phyloP scores from a whole-genome alignment of 2,329 filamentous ascomycete species.

The Colletotrichum coccodes region DNA sequence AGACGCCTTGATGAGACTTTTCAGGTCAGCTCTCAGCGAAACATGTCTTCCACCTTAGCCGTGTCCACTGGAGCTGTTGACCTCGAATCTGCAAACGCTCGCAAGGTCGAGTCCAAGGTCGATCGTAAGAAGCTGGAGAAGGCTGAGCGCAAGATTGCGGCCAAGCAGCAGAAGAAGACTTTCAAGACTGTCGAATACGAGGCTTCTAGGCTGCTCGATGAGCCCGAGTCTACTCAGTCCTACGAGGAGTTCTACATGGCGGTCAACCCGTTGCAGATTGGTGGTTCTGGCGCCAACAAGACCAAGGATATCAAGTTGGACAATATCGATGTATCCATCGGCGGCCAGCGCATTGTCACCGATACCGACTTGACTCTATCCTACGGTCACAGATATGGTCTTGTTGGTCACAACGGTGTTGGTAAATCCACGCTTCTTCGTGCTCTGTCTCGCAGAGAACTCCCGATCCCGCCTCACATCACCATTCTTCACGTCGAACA shows the following conservation, averaged over 20 bases:
- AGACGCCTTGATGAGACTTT: slow-evolving; percentile 93
- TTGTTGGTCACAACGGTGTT: slow-evolving; percentile 99
- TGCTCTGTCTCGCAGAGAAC: slow-evolving; percentile 90
- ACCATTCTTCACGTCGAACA: slow-evolving; percentile 99
- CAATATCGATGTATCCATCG: slow-evolving; percentile 93
- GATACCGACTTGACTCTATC: slow-evolving; percentile 92
- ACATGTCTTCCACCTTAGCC: slow-evolving; percentile 95
- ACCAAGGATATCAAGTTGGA: slow-evolving; percentile 99
- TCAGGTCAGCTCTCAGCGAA: slow-evolving; percentile 91
- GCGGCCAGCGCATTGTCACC: slow-evolving; percentile 86
- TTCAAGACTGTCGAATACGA: slow-evolving; percentile 99
- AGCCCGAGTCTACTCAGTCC: slow-evolving; percentile 84
- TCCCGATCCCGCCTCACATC: slow-evolving; percentile 95
- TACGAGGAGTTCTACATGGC: slow-evolving; percentile 99
- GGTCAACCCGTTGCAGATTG: slow-evolving; percentile 94
- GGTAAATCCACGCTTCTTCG: slow-evolving; percentile 95
- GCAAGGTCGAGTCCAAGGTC: slow-evolving; percentile 97
- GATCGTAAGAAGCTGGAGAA: slow-evolving; percentile 99
- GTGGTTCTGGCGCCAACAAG: slow-evolving; percentile 78
- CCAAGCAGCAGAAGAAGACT: slow-evolving; percentile 97
- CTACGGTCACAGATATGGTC: slow-evolving; percentile 93
- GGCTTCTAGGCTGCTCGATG: slow-evolving; percentile 87
- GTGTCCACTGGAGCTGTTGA: slow-evolving; percentile 87
- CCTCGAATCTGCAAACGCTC: slow-evolving; percentile 88
- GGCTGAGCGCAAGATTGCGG: slow-evolving; percentile 95